Percentiles rank a stretch among this genome's conserved stretches.
Evolutionary conservation across 2,329 filamentous ascomycete genomes (phyloP).

Genomic region (Stagonosporopsis vannaccii): DNA sequence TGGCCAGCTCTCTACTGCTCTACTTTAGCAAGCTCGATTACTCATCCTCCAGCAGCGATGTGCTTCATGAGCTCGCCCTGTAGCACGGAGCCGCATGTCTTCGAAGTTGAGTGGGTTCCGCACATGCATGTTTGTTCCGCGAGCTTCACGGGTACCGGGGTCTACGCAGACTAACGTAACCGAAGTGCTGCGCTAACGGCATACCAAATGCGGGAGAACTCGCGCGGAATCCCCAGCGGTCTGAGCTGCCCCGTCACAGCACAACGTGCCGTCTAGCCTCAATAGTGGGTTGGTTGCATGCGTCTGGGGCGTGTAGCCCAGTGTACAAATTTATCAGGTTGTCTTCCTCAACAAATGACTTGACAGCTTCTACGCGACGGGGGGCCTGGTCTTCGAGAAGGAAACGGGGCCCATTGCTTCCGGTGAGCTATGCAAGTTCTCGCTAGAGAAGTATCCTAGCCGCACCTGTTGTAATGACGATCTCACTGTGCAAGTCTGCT

Average conservation of each 20-base stretch:
- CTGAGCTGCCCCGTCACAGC: constrained; percentile 12
- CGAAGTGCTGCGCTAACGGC: not conserved
- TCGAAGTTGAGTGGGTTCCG: not conserved
- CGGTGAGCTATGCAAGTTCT: constrained; percentile 14
- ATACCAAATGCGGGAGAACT: constrained; percentile 11
- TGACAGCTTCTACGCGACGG: not conserved
- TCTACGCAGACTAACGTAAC: constrained; percentile 2
- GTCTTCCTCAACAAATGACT: constrained; percentile 11
- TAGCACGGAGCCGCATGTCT: not conserved
- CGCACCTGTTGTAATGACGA: constrained; percentile 1
- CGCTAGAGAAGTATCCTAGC: not conserved
- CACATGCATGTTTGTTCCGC: not conserved
- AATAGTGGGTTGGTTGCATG: not conserved
- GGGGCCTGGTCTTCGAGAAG: constrained; percentile 1
- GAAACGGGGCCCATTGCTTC: constrained; percentile 1
- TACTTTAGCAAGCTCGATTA: not conserved
- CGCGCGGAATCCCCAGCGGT: constrained; percentile 8
- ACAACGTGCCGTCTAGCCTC: constrained; percentile 2
- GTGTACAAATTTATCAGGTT: constrained; percentile 1
- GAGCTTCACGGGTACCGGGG: constrained; percentile 4
- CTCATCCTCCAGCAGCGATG: not conserved
- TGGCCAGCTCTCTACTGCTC: not conserved
- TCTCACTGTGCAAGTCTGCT: not conserved
- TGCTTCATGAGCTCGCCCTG: not conserved
- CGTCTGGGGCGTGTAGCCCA: constrained; percentile 10